Evolutionary conservation across 805 yeast species (phyloP), one percentile per base, ranked within the genome.

Genomic region (Pichia nakasei): DNA sequence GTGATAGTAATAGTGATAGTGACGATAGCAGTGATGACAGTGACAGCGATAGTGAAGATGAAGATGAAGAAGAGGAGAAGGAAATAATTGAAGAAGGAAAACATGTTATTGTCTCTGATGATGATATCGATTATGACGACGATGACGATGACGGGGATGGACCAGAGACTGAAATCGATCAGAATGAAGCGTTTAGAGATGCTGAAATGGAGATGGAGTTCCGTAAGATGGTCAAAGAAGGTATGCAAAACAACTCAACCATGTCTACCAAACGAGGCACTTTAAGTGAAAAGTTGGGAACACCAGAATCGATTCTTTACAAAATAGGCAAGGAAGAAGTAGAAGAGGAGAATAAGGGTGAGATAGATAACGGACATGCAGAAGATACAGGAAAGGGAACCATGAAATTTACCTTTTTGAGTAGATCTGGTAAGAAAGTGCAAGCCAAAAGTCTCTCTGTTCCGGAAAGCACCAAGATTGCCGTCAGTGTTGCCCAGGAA

Each of bases 381-480:
- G 3, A 4, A 3, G 13, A 5, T 5, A 11, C 37, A 21, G 24
- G 22, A 6, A 31, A 29, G 13, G 22, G 27, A 5, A 36, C 33
- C 1, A 38, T 42, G 5, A 48, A 39, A 13, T 81, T 81, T 56
- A 72, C 76, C 4, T 67, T 82, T 43, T 58, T 82, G 42, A 73
- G 82, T 9, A 76, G 70, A 50, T 60, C 68, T 22, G 83, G 80
- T 19, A 72, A 71, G 52, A 70, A 65, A 48, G 60, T 68, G 3
- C 59, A 63, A 34, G 62, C 75, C 1, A 69, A 70, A 40, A 68
- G 64, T 29, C 55, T 82, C 22, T 59, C 56, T 5, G 59, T 84
- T 31, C 87, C 88, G 0, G 60, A 69, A 1, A 66, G 75, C 47
- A 71, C 72, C 22, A 72, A 67, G 43, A 72, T 83, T 56, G 82